phyloP scores from a whole-genome alignment of 75 land plant genomes.

The Selaginella tamariscina region DNA sequence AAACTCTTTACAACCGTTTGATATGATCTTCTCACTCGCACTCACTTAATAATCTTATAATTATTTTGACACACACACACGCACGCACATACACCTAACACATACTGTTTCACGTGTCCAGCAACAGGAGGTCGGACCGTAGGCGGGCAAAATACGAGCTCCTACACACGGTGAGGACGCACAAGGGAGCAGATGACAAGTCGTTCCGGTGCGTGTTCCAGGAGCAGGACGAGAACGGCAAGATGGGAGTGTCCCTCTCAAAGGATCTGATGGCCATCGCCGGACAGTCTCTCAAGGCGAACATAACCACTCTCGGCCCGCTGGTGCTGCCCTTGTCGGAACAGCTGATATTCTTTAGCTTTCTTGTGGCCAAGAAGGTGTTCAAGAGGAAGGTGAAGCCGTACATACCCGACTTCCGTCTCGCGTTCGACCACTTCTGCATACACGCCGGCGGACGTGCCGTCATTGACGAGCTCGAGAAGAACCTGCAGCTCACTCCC shows the following conservation, averaged over 20 bases:
- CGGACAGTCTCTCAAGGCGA: slow-evolving; percentile 30
- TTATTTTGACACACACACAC: too few relatives aligned
- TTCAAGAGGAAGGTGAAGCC: slow-evolving; percentile 25
- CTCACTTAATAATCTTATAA: too few relatives aligned
- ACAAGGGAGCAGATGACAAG: slow-evolving; percentile 31
- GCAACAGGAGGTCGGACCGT: slow-evolving; percentile 21
- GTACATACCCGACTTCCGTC: slow-evolving; percentile 46
- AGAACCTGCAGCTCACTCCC: slow-evolving; percentile 24
- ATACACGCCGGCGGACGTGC: slow-evolving; percentile 36
- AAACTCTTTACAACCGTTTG: too few relatives aligned
- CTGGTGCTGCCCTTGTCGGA: slow-evolving; percentile 37
- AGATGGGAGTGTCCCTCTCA: slow-evolving; percentile 26
- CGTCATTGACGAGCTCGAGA: slow-evolving; percentile 38
- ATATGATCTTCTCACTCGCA: too few relatives aligned
- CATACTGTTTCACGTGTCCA: too few relatives aligned
- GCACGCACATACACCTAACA: too few relatives aligned
- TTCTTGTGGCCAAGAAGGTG: slow-evolving; percentile 23
- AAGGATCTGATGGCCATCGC: slow-evolving; percentile 39
- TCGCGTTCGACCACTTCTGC: slow-evolving; percentile 39
- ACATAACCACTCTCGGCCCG: slow-evolving; percentile 40
- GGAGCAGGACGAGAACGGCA: slow-evolving; percentile 29
- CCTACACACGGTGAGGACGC: slow-evolving; percentile 31
- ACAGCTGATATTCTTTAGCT: slow-evolving; percentile 36
- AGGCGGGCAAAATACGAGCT: slow-evolving; percentile 29
- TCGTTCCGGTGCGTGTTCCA: slow-evolving; percentile 30